Evolutionary conservation across 176 grass and related monocot genomes (phyloP), one percentile per base, ranked within the genome.

Genomic region (Hsuehochloa calcarea): DNA sequence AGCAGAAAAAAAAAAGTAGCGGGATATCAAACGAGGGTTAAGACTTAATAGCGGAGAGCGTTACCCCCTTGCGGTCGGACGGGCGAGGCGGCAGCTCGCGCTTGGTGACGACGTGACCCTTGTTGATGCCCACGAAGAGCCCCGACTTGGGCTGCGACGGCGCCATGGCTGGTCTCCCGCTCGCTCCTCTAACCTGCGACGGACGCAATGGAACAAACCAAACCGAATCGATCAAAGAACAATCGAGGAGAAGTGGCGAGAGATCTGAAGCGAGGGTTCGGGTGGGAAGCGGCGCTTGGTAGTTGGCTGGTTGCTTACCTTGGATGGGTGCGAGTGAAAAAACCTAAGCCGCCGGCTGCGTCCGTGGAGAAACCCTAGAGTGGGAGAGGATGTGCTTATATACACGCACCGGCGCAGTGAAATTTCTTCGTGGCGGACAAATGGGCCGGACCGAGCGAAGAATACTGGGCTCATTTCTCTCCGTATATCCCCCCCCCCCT

Each of bases 61-160:
- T 82, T 80, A 94, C 87, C 89, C 89, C 92, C 65, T 92, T 94
- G 70, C 87, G 90, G 41, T 77, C 51, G 38, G 89, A 91, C 26
- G 89, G 92, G 78, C 89, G 92, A 23, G 75, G 68, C 20, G 89
- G 62, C 2, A 92, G 72, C 90, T 92, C 82, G n/a, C 92, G 76
- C 81, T 90, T 91, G 77, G 92, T 94, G 63, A 94, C 87, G 20
- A 91, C 26, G 55, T 92, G 92, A 0, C 87, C 92, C 60, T 90
- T 92, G 90, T 94, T 94, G 14, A 94, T 44, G 51, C 89, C 92
- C 11, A 92, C 87, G 74, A 94, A 90, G 51, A 94, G 77, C 40
- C 92, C 90, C 1, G 87, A 89, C 59, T 94, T 92, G 65, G 87
- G 78, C 85, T 87, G 85, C 44, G 77, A 50, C 72, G 92, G 81